Conservation (phyloP, 352 stramenopile species). For the Pythium brachiatum region DNA sequence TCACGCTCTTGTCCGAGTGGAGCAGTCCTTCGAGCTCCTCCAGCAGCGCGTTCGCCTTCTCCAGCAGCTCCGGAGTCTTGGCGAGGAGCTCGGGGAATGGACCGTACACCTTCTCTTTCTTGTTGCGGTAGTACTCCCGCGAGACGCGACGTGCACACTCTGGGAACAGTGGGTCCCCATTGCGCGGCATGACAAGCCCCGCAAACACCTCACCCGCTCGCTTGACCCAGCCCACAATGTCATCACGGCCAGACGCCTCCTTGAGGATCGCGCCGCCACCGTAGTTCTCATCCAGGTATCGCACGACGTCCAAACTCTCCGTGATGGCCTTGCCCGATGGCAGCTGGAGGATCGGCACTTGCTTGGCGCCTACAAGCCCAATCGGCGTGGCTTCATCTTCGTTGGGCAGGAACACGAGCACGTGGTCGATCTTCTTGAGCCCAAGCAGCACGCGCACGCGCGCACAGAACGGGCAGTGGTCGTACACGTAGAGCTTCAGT, state of each 20-base stretch:
- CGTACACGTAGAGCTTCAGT: conserved; percentile 41
- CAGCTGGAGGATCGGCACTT: conserved; percentile 30
- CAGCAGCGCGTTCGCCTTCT: conserved; percentile 40
- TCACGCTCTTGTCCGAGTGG: conserved; percentile 38
- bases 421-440: conserved; percentile 37
- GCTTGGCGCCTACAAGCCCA: conserved; percentile 32
- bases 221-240: conserved; percentile 47
- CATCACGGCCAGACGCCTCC: conserved; percentile 32
- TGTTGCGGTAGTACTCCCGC: conserved; percentile 53
- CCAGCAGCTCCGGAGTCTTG: conserved; percentile 43
- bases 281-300: conserved; percentile 40
- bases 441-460: conserved; percentile 51
- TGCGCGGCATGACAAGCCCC: conserved; percentile 42
- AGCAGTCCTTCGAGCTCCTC: conserved; percentile 37
- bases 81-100: conserved; percentile 40
- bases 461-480: conserved; percentile 61
- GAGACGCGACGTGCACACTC: conserved; percentile 45
- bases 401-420: conserved; percentile 39
- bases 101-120: conserved; percentile 55
- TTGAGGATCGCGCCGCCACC: conserved; percentile 28
- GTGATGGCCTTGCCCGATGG: conserved; percentile 29
- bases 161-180: conserved; percentile 41
- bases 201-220: conserved; percentile 33
- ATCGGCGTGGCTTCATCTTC: conserved; percentile 43
- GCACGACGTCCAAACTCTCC: conserved; percentile 47